Evolutionary conservation across 108 stramenopile genomes (phyloP).

Genomic region (Skeletonema grethae): DNA sequence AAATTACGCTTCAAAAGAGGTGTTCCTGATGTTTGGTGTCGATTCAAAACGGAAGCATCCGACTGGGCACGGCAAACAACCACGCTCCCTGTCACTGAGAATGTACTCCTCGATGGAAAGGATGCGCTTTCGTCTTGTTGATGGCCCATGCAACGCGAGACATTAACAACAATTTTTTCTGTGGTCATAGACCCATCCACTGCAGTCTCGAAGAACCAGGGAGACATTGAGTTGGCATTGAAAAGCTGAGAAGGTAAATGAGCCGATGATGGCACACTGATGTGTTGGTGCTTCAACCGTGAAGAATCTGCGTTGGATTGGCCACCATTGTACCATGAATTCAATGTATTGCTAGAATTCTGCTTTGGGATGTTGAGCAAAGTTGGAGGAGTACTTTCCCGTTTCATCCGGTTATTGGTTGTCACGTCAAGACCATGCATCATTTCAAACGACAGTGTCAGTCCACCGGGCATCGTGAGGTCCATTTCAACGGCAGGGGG

Average conservation of each 20-base stretch:
- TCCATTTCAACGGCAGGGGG: constrained; percentile 82
- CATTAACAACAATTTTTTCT: constrained; percentile 67
- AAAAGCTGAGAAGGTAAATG: constrained; percentile 43
- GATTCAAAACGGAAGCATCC: constrained; percentile 21
- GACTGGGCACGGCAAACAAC: constrained; percentile 70
- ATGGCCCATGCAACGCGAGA: constrained; percentile 54
- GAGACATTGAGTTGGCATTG: constrained; percentile 79
- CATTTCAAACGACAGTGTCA: constrained; percentile 76
- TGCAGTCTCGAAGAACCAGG: constrained; percentile 73
- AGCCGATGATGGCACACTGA: constrained; percentile 6
- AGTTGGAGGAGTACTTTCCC: constrained; percentile 16
- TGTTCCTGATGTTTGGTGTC: constrained; percentile 10
- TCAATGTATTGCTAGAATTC: constrained; percentile 51
- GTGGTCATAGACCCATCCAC: constrained; percentile 65
- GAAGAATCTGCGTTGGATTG: constrained; percentile 22
- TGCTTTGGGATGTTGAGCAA: constrained; percentile 22
- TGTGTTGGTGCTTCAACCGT: constrained; percentile 13
- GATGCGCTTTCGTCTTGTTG: constrained; percentile 51
- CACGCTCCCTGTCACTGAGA: constrained; percentile 68
- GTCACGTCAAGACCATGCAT: constrained; percentile 79
- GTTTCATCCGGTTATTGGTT: constrained; percentile 36
- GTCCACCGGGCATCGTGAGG: constrained; percentile 80
- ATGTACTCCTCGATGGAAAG: constrained; percentile 48
- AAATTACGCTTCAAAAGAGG: constrained; percentile 18
- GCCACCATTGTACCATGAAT: constrained; percentile 68